Evolutionary conservation across 2,329 filamentous ascomycete genomes (phyloP), one percentile per base, ranked within the genome.

Genomic region (Cordyceps javanica): DNA sequence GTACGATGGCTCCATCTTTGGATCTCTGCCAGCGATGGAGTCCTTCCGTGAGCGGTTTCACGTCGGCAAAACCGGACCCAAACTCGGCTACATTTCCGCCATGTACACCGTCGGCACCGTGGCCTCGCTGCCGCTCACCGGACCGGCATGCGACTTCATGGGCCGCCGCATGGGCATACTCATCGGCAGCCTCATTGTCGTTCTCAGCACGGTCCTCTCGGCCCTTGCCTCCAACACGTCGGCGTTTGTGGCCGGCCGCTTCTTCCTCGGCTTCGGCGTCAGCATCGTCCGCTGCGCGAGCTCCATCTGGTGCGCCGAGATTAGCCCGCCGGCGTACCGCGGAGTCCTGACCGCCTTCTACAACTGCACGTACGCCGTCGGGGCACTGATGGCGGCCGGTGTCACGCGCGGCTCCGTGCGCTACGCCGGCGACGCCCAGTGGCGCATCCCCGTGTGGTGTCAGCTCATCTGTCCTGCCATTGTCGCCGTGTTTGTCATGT

Each of bases 251-350:
- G 77, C 76, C 44, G 82, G 82, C n/a, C 77, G 82, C 28, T 85
- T 86, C 69, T 68, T 86, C 21, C 77, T 86, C 3, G 83, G 83
- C 55, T 85, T 85, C 61, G 75, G 76, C n/a, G 57, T 59, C 19
- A 46, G 55, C 32, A 73, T 77, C 61, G 72, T 72, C 28, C 70
- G 45, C 34, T 50, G 55, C 45, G 45, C 55, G 13, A 50, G 73
- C 5, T 69, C 73, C 21, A 73, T 75, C 26, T 76, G 76, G 62
- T 72, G 75, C 36, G 69, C 75, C 19, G 75, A 77, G 61, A 71
- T 75, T 42, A 70, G 70, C 54, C 72, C 75, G 61, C 75, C 74
- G 2, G 73, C 72, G 9, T 75, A 72, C 60, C 71, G 75, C 51
- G 75, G 75, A 46, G 61, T 72, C 14, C 68, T 77, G 30, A 66